Base-by-base conservation (phyloP, 2,329 filamentous ascomycete genomes). In the Aspergillus felis region DNA sequence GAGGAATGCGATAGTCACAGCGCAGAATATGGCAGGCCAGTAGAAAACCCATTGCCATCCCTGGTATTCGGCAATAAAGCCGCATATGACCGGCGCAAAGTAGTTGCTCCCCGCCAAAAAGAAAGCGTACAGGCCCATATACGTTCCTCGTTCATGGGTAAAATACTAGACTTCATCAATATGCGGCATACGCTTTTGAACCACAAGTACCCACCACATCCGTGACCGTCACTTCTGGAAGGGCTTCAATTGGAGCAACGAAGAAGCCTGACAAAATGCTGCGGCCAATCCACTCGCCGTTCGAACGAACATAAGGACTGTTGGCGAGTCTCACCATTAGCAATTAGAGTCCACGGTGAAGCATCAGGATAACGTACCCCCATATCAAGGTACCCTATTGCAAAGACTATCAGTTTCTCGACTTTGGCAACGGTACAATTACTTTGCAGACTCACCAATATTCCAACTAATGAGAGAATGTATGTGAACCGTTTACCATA, bases 1-100 rank as follows among this genome's bases (percentile, higher is more conserved):
- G 1, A 82, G 68, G 56, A 82, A 78, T 1, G 81, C 62, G 35
- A 80, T 76, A 1, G 74, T 75, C 1, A 71, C 67, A 1, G 67
- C 81, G 32, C 70, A 69, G 63, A 83, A 82, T 25, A 83, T 81
- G 4, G 79, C 78, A 10, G 78, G 78, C 77, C 78, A 83, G 67
- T 81, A 80, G 60, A 79, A 73, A 0, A 78, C 77, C 78, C 78
- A 80, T 61, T 70, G 54, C 78, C 78, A 81, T 2, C 78, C 76
- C 50, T 78, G 74, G 27, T 75, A 75, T 51, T 80, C 69, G 4
- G 72, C 71, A 46, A 81, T 79, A 61, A 79, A 80, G 2, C 79
- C 79, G 25, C 74, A 76, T 53, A 79, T 75, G 1, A 81, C 73
- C 0, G 79, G 79, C 0, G 76, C 75, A 28, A 78, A 69, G 53